A percentile compares a stretch with the other conserved stretches of the same genome.
Conservation (phyloP, 2,329 filamentous ascomycete species). For the Stagonosporopsis cucurbitacearum region DNA sequence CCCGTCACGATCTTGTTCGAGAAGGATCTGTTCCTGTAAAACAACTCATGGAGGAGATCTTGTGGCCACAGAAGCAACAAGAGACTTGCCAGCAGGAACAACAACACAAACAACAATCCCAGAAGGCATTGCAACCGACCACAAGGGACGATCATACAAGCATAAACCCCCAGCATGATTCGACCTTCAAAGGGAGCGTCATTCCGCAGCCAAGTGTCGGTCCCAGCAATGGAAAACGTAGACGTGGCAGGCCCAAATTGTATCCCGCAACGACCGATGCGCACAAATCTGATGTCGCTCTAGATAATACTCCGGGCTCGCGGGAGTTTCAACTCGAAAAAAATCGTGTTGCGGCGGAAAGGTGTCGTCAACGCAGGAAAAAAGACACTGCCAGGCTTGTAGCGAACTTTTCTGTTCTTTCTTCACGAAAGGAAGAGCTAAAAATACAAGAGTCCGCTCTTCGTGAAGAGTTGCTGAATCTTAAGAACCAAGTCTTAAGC, state of each 20-base stretch:
- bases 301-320: constrained; percentile 30
- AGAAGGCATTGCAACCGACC: no score
- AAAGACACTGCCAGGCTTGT: constrained; percentile 61
- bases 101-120: no score
- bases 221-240: neutral
- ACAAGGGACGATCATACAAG: neutral
- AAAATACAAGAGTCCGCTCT: constrained; percentile 41
- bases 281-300: constrained; percentile 30
- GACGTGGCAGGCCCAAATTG: neutral
- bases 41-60: no score
- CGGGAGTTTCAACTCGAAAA: constrained; percentile 61
- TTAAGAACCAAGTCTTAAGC: constrained; percentile 46
- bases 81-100: no score
- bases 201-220: constrained; percentile 1
- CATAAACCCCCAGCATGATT: neutral
- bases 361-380: constrained; percentile 74
- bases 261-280: neutral
- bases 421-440: constrained; percentile 43
- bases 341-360: constrained; percentile 74
- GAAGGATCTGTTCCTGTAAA: no score
- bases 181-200: no score
- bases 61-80: no score
- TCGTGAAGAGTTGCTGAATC: constrained; percentile 41
- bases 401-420: constrained; percentile 48
- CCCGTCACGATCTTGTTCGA: no score